A percentile compares a stretch with the other conserved stretches of the same genome.
Conservation (phyloP, 345 rosid species). For the Heritiera fomes region DNA sequence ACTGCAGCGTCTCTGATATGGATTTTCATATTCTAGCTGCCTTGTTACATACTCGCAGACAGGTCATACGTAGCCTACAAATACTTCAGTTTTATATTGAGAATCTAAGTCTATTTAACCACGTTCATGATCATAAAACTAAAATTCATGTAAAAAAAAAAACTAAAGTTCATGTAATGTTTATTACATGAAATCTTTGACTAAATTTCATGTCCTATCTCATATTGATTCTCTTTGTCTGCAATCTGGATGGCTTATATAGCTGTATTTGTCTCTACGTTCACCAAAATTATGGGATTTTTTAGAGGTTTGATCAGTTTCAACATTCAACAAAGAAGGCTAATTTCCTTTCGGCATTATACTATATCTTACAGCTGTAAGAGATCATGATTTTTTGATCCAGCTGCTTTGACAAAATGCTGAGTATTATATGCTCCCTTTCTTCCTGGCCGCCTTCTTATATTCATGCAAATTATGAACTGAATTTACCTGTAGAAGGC, state of each 20-base stretch:
- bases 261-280: neutral
- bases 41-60: conserved; percentile 23
- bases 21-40: neutral
- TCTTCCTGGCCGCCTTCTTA: conserved; percentile 17
- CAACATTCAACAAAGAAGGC: neutral
- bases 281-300: neutral
- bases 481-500: neutral
- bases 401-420: neutral
- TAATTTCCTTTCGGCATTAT: neutral
- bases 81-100: neutral
- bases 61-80: neutral
- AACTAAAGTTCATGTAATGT: neutral
- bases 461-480: neutral
- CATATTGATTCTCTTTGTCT: conserved; percentile 12
- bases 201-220: neutral
- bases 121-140: neutral
- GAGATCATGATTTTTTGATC: neutral
- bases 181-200: neutral
- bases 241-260: neutral
- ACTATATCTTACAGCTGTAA: neutral
- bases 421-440: conserved; percentile 3
- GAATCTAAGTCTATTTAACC: conserved; percentile 21
- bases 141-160: neutral
- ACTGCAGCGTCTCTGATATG: conserved; percentile 24
- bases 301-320: neutral